Evolutionary conservation across 2,329 filamentous ascomycete species (phyloP), one percentile per base, ranked within the genome.

Genomic region (Daldinia sp.): DNA sequence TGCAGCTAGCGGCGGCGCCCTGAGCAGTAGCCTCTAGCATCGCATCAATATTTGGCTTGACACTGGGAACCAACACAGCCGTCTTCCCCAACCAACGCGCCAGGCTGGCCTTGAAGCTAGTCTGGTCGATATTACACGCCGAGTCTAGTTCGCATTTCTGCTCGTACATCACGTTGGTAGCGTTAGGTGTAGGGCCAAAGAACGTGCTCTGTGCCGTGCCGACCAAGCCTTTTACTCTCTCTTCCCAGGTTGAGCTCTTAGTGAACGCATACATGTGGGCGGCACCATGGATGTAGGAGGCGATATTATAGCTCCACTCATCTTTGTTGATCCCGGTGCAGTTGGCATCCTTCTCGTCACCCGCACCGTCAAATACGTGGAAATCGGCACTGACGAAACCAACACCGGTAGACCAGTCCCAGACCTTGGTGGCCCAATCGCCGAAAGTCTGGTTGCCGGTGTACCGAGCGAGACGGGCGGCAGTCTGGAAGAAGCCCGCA

Each of bases 361-460:
- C 72, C 9, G 77, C 74, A 39, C 78, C 78, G 61, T 81, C 79
- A 45, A 61, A 78, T 23, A 80, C 73, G 52, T 68, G 68, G 58
- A 70, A 77, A n/a, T 75, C 73, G 8, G 70, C 37, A 29, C 71
- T 72, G 56, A 81, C 74, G 41, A 83, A 70, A 1, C 78, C 77
- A 27, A 77, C 70, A n/a, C 68, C 57, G 7, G 70, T 63, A 2
- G 74, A 75, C 80, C 80, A 83, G 41, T 82, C 76, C 60, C 87
- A 90, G n/a, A 80, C 76, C 62, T 76, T 81, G 21, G 81, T 78
- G 0, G 85, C 85, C 85, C 84, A 87, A 3, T 84, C 78, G 6
- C 79, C 76, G 70, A 87, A 89, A 0, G 84, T 87, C 51, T 79
- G 63, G 68, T 88, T 87, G 19, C 80, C 79, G 1, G 86, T 88